Percentiles rank a stretch among this genome's conserved stretches.
Conservation (phyloP, 495 filamentous ascomycete genomes). For the Xylaria curta region DNA sequence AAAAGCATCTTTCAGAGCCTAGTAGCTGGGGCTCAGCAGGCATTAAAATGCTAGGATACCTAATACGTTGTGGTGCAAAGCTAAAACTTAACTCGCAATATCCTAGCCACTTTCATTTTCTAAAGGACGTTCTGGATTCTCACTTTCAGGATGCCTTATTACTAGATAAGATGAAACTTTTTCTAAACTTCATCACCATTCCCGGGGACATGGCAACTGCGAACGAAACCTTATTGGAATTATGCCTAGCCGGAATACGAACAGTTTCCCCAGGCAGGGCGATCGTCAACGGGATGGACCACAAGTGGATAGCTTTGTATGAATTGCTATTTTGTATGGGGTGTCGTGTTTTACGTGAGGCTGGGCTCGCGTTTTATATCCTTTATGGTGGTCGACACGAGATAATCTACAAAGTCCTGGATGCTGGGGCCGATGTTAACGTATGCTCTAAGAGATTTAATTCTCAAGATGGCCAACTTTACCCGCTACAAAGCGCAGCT, state of each 20-base stretch:
- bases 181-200: too few relatives aligned
- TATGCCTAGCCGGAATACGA: background rate
- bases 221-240: too few relatives aligned
- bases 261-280: too few relatives aligned
- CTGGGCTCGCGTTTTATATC: background rate
- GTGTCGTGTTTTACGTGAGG: background rate
- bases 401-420: background rate
- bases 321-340: background rate
- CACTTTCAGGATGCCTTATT: fast-evolving
- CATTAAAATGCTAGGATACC: conserved; percentile 2
- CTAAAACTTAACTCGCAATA: background rate
- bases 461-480: background rate
- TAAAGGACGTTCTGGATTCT: background rate
- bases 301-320: background rate
- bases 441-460: too few relatives aligned
- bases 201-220: too few relatives aligned
- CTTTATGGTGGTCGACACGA: background rate
- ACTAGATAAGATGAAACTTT: background rate
- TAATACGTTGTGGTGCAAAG: background rate
- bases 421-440: background rate
- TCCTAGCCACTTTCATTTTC: background rate
- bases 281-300: background rate
- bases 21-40: too few relatives aligned
- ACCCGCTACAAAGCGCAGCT: background rate
- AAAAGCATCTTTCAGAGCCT: too few relatives aligned